Evolutionary conservation across 352 stramenopile species (phyloP).

Genomic region (Bremia lactucae): DNA sequence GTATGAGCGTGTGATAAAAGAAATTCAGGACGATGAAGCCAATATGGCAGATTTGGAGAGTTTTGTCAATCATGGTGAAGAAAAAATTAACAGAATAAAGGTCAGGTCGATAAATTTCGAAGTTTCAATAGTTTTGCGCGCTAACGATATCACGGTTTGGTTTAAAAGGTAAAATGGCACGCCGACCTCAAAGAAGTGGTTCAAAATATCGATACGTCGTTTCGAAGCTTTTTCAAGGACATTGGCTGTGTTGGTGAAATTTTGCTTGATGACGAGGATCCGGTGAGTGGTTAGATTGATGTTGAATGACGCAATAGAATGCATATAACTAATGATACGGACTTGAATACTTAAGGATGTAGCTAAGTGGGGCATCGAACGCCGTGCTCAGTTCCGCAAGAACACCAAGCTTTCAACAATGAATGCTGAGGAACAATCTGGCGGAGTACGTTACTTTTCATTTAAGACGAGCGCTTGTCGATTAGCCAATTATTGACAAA

Average conservation of each 20-base stretch:
- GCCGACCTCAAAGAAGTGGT: slow-evolving; percentile 57
- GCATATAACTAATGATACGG: not conserved
- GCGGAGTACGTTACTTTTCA: slow-evolving; percentile 49
- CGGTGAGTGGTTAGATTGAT: slow-evolving; percentile 18
- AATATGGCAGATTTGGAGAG: slow-evolving; percentile 46
- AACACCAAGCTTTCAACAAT: slow-evolving; percentile 76
- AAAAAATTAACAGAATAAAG: slow-evolving; percentile 68
- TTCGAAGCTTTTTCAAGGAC: slow-evolving; percentile 77
- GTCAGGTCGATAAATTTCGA: too few species aligned
- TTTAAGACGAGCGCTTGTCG: not conserved
- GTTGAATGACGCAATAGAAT: not conserved
- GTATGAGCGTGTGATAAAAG: slow-evolving; percentile 47
- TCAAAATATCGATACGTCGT: slow-evolving; percentile 67
- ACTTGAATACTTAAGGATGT: slow-evolving; percentile 75
- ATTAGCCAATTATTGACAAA: slow-evolving; percentile 1
- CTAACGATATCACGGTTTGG: not conserved
- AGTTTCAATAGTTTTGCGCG: too few species aligned
- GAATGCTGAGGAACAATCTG: slow-evolving; percentile 80
- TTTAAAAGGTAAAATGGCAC: slow-evolving; percentile 52
- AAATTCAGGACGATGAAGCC: slow-evolving; percentile 63
- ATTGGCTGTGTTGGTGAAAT: slow-evolving; percentile 84
- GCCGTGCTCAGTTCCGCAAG: slow-evolving; percentile 77
- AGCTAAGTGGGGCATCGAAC: slow-evolving; percentile 82
- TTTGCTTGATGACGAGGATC: slow-evolving; percentile 61
- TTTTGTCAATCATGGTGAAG: slow-evolving; percentile 50